Base-by-base conservation (phyloP, 352 stramenopile genomes). In the Globisporangium abappressorium region DNA sequence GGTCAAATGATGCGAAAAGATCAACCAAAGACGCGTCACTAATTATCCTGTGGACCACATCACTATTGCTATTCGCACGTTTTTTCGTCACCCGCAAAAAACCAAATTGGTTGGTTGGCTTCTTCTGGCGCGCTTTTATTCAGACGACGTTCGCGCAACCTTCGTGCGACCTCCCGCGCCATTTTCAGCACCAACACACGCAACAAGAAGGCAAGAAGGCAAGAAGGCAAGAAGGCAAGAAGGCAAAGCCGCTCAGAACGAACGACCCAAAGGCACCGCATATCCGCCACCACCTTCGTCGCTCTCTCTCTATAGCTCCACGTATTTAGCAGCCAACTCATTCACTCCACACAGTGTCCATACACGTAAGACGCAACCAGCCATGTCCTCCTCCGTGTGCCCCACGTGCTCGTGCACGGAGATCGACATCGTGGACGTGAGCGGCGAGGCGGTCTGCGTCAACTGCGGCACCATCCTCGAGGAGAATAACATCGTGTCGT, bases 401-500 rank as follows among this genome's bases (percentile, higher is more conserved):
- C 95, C 95, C 33, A 98, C 97, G 73, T 99, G 96, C 82, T 94
- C 91, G 58, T 98, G 92, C 70, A 97, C 79, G 26, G 87, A 98
- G 70, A 98, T 99, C 76, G 95, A 98, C 81, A 89, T 94, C 43
- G 85, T 98, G 41, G 95, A 98, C 64, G 87, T 97, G 51, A 95
- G 84, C 70, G 89, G 89, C 51, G 89, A 95, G 68, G 80, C 89
- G 58, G 88, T 97, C 43, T 97, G 89, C 74, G 87, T 96, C 65
- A 91, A 78, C 74, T 96, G 85, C 67, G 86, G 86, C 56, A 93
- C 97, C 18, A 98, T 99, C 49, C 80, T 99, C 5, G 97, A 99
- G 78, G 95, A 99, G 84, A 99, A 99, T 80, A 93, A 97, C 54
- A 99, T 99, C 75, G 96, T 99, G 30, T 98, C 91, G 55, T 94